These are phyloP conservation scores for Reticulascus tulasneorum DNA, from an alignment of 2,329 filamentous ascomycete species.

Conservation along the genomic window DNA sequence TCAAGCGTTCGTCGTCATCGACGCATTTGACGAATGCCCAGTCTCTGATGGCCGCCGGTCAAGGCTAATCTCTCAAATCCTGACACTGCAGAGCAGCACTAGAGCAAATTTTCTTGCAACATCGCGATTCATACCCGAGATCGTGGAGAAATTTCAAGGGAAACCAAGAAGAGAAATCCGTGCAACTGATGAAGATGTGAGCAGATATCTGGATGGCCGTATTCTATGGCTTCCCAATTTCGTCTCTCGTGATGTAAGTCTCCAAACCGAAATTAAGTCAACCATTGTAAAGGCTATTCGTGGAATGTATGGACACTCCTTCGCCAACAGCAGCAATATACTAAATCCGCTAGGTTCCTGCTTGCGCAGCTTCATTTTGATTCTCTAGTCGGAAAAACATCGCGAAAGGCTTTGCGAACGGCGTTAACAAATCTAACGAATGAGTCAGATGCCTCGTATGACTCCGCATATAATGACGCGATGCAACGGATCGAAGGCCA, in stretches of 20 bases:
- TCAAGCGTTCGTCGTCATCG: conserved; percentile 19
- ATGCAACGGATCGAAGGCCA: conserved; percentile 40
- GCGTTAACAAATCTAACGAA: conserved; percentile 26
- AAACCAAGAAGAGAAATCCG: conserved; percentile 22
- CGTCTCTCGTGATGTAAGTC: conserved; percentile 8
- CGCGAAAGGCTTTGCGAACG: conserved; percentile 24
- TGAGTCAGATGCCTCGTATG: conserved; percentile 25
- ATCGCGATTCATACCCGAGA: conserved; percentile 16
- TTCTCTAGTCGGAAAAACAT: conserved; percentile 3
- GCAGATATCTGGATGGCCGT: conserved; percentile 22
- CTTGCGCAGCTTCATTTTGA: not conserved
- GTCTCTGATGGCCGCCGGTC: conserved; percentile 9
- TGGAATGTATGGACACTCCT: not conserved
- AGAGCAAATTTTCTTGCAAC: not conserved
- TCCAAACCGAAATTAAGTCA: not conserved
- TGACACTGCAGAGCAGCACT: not conserved
- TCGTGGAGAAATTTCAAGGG: conserved; percentile 13
- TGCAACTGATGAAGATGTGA: conserved; percentile 27
- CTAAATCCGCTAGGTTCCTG: conserved; percentile 11
- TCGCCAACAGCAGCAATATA: not conserved
- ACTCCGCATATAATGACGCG: conserved; percentile 35
- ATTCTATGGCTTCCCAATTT: conserved; percentile 16
- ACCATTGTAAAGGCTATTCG: conserved; percentile 11
- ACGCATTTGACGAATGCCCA: conserved; percentile 23
- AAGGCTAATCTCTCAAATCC: conserved; percentile 17